Evolutionary conservation across 805 yeast species (phyloP), one percentile per base, ranked within the genome.

Genomic region (Barnettozyma populi): DNA sequence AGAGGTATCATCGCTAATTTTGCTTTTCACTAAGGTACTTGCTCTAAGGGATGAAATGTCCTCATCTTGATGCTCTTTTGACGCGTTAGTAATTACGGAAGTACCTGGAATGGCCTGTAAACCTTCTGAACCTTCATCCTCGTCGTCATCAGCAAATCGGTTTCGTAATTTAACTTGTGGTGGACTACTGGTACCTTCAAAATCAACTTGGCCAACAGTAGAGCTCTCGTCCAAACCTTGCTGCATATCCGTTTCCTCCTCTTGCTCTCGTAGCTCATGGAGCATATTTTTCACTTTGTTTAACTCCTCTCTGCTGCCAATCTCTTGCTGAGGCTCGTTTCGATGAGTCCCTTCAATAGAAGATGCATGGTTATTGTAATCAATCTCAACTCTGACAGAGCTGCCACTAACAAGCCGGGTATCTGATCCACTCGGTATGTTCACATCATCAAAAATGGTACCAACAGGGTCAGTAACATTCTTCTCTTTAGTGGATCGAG

Each of bases 351-450:
- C 11, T 21, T 37, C 27, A 25, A 5, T 27, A 18, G 20, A 16
- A n/a, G 20, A 11, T 7, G 20, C n/a, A n/a, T 25, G 16, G 34
- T 24, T 39, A n/a, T 39, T 14, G 16, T 39, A 39, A 25, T 39
- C 42, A n/a, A 39, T 9, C 23, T 39, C 42, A 7, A 25, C 42
- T 24, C n/a, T n/a, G n/a, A 39, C 42, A 16, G 42, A 39, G 21
- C 42, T 39, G 13, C 42, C 42, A 27, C 42, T 39, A 10, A 25
- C 14, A 21, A 25, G 11, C 25, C 34, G 36, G 23, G 16, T 7
- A 6, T 18, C 34, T 19, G 29, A 19, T 35, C 20, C 23, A 16
- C 37, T 23, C 4, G 16, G 21, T 18, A 9, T 18, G 5, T 37
- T 23, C 27, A 21, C 5, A 18, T 37, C 7, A 3, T 23, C 27